Evolutionary conservation across 2,329 filamentous ascomycete genomes (phyloP).

Genomic region (Pyrenochaeta sp.): DNA sequence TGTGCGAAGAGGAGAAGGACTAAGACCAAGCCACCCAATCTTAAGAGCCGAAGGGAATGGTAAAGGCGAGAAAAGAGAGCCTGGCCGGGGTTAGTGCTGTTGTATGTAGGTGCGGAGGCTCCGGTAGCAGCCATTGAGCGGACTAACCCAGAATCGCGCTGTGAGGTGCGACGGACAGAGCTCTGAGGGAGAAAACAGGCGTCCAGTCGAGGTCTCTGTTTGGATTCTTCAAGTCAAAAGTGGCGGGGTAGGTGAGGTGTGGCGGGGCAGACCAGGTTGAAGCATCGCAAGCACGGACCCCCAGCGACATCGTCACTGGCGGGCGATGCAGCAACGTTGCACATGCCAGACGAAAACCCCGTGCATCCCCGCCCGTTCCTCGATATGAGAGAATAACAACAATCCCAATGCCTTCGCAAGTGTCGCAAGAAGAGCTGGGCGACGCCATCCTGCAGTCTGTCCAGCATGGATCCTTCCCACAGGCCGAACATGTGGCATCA

Average conservation of each 20-base stretch:
- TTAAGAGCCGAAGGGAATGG: background rate
- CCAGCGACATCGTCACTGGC: constrained; percentile 1
- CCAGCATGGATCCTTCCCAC: constrained; percentile 62
- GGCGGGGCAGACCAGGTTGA: constrained; percentile 23
- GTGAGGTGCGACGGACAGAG: background rate
- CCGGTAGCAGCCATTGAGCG: background rate
- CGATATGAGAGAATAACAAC: constrained; percentile 24
- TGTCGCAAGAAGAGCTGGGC: constrained; percentile 54
- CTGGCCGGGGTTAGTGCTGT: constrained; percentile 2
- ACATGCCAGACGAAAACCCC: constrained; percentile 7
- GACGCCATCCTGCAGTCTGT: constrained; percentile 71
- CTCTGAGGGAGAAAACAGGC: too few species aligned
- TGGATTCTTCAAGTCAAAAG: constrained; percentile 3
- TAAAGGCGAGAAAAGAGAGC: background rate
- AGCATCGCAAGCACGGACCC: constrained; percentile 14
- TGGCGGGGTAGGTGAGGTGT: constrained; percentile 29
- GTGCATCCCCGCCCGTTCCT: constrained; percentile 2
- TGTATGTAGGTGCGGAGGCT: background rate
- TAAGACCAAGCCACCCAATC: constrained; percentile 2
- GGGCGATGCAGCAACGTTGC: constrained; percentile 14
- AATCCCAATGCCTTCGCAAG: constrained; percentile 36
- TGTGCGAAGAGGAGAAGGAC: background rate
- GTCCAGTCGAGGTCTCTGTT: too few species aligned
- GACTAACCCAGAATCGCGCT: background rate
- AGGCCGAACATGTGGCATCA: constrained; percentile 62